Percentiles rank a stretch among this genome's conserved stretches.
phyloP scores from a whole-genome alignment of 2,329 filamentous ascomycete species.

The Magnaporthales sp. region DNA sequence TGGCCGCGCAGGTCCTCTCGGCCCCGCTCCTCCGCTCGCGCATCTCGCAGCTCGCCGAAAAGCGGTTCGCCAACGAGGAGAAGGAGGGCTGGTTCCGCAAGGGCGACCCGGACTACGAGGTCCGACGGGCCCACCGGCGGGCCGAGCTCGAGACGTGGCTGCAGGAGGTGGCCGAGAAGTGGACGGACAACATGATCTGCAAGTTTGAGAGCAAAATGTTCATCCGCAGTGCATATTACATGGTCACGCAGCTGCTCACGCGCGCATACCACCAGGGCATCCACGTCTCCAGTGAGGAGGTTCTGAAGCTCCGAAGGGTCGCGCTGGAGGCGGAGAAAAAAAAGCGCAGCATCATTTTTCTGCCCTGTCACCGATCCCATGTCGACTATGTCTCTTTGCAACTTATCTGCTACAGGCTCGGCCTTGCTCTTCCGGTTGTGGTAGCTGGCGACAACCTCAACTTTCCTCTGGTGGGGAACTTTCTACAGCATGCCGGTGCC shows the following conservation, averaged over 20 bases:
- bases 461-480: constrained; percentile 80
- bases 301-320: constrained; percentile 70
- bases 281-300: constrained; percentile 91
- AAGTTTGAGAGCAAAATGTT: constrained; percentile 96
- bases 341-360: constrained; percentile 91
- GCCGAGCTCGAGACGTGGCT: constrained; percentile 64
- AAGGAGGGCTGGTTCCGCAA: constrained; percentile 58
- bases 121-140: constrained; percentile 44
- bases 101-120: constrained; percentile 43
- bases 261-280: constrained; percentile 95
- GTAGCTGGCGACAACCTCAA: constrained; percentile 96
- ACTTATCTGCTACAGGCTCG: constrained; percentile 88
- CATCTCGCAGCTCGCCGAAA: constrained; percentile 68
- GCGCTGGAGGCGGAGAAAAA: constrained; percentile 75
- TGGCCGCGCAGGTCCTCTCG: constrained; percentile 69
- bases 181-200: constrained; percentile 96
- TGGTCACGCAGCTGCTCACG: constrained; percentile 79
- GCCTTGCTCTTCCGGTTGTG: constrained; percentile 80
- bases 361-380: constrained; percentile 90
- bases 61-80: constrained; percentile 67
- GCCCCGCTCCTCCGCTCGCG: constrained; percentile 67
- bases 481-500: constrained; percentile 90
- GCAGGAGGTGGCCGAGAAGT: constrained; percentile 71
- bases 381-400: constrained; percentile 95
- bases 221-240: constrained; percentile 85